Base-by-base conservation (phyloP, 179 eudicot species). In the Heliamphora pulchella region DNA sequence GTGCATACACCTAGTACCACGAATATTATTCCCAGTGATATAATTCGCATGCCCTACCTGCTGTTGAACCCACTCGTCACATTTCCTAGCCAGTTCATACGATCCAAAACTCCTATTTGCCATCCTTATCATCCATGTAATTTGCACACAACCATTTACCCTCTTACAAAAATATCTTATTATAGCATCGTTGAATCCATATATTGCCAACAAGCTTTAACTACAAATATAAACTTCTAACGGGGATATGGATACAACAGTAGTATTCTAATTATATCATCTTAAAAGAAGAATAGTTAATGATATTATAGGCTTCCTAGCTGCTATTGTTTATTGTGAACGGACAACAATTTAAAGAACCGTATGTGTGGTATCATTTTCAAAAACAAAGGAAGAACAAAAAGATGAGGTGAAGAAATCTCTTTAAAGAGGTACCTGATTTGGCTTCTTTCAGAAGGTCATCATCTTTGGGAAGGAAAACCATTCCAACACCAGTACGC, bases 401-500 rank as follows among this genome's bases (percentile, higher is more conserved):
- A 66, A 2, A 53, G 0, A 8, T 8, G 68, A 70, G 65, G 53
- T 41, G 59, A 78, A 39, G 50, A 61, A 53, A 48, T 70, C 47
- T 53, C 54, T 39, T 63, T 4, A 77, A 59, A n/a, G 57, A 73
- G 81, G 83, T 75, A 94, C 99, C 94, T 90, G 88, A 81, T 88
- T 92, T 88, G 83, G 99, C 99, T 86, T 89, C 90, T 82, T 90
- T 88, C 81, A 85, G 85, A 43, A 88, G 89, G 76, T 75, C 51
- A 31, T 86, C 91, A 44, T 96, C 99, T 67, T 68, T 82, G 71
- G 99, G 99, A 31, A 96, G 89, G 80, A 96, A 96, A 71, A 96
- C 85, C 99, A 96, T 96, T 66, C 99, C 99, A 75, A 96, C 98
- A 75, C 98, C 97, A 65, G 98, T 91, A 83, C 94, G 97, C 77